Evolutionary conservation across 2,329 filamentous ascomycete species (phyloP).

Genomic region (Xylaria arbuscula): DNA sequence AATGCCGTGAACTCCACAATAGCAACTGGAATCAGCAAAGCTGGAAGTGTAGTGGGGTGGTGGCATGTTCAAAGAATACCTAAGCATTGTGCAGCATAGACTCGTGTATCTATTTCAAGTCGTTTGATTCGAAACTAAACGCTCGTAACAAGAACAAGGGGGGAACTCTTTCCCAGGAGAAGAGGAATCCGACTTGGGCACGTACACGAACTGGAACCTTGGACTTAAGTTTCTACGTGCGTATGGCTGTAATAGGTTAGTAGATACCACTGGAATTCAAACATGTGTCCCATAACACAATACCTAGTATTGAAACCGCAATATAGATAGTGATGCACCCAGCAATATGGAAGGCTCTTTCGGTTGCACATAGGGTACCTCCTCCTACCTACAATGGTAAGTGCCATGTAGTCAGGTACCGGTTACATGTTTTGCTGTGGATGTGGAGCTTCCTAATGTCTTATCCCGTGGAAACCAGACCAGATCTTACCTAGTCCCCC

Average conservation of each 20-base stretch:
- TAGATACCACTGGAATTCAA: too few species aligned
- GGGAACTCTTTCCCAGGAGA: background rate
- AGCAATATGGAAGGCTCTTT: too few species aligned
- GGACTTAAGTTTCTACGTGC: background rate
- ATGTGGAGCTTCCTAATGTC: constrained; percentile 18
- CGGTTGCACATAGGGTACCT: background rate
- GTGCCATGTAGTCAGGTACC: background rate
- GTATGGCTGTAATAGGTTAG: background rate
- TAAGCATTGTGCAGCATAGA: background rate
- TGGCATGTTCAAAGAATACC: background rate
- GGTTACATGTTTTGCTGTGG: background rate
- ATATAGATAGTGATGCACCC: background rate
- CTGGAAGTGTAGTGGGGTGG: background rate
- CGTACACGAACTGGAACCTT: background rate
- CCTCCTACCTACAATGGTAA: background rate
- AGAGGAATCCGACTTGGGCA: background rate
- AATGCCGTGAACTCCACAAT: background rate
- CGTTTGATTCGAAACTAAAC: background rate
- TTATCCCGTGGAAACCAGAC: constrained; percentile 5
- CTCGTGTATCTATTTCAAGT: background rate
- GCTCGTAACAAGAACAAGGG: background rate
- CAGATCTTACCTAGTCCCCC: background rate
- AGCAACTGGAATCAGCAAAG: background rate
- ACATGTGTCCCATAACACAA: background rate
- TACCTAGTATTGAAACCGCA: background rate